Base-by-base conservation (phyloP, 2,329 filamentous ascomycete genomes). In the Boeremia exigua region DNA sequence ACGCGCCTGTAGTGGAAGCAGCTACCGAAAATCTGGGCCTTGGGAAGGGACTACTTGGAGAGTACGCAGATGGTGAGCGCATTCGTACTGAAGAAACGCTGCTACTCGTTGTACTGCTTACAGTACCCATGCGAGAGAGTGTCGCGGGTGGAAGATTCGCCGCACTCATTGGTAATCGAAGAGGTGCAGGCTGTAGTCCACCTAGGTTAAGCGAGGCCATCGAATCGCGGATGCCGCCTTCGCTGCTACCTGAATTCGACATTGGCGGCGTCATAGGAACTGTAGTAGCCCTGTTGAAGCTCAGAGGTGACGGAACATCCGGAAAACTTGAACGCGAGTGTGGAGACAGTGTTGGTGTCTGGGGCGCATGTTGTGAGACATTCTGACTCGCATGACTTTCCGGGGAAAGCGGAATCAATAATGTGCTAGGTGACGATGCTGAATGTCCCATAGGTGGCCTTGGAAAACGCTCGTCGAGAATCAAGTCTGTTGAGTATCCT, bases 231-330 rank as follows among this genome's bases (percentile, higher is more conserved):
- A 63, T 27, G 25, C 33, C 47, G 25, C 58, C 53, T 33, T 63
- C 62, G 19, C 48, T 52, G 17, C 48, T 60, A 12, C 51, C 54
- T 43, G 51, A 49, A 11, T 48, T 44, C 1, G 62, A 65, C 46
- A 59, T 59, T 10, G 62, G 57, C 14, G 61, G 62, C 3, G 57
- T 65, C 19, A 58, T 37, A 7, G 59, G 60, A 12, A 56, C 36
- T 10, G 52, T 58, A 19, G 56, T 36, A 14, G 55, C 19, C 30
- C 47, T 49, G 15, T 43, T 48, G 25, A 62, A 60, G 3, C 42
- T 54, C 27, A 65, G 25, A 29, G 62, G 59, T 25, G 53, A 52
- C 28, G 59, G 58, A n/a, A 38, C n/a, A 14, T 48, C 29, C 8
- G 49, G 7, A 23, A 23, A 23, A 25, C n/a, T 15, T 33, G 33